A percentile compares a stretch with the other conserved stretches of the same genome.
phyloP scores from a whole-genome alignment of 116 monocot genomes.

The Cymodocea nodosa region DNA sequence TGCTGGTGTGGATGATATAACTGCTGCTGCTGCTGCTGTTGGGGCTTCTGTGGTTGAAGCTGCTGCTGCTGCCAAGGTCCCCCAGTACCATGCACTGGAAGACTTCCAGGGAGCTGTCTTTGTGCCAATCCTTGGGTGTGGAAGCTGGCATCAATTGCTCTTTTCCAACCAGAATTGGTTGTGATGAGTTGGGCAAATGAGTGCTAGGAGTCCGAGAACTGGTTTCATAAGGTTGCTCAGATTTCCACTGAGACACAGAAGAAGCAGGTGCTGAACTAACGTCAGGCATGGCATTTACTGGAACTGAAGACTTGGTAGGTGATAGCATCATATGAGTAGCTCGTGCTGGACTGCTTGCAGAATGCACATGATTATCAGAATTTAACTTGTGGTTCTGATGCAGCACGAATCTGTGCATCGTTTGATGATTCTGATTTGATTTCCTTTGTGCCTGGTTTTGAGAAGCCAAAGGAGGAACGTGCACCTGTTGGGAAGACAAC shows the following conservation, averaged over 20 bases:
- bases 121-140: conserved; percentile 29
- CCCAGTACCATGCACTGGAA: conserved; percentile 33
- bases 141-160: conserved; percentile 29
- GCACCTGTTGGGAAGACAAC: conserved; percentile 32
- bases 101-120: conserved; percentile 36
- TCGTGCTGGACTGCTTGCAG: conserved; percentile 22
- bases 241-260: conserved; percentile 41
- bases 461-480: conserved; percentile 21
- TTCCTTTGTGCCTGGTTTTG: conserved; percentile 38
- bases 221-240: conserved; percentile 36
- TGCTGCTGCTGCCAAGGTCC: conserved; percentile 63
- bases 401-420: conserved; percentile 41
- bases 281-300: conserved; percentile 10
- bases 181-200: conserved; percentile 24
- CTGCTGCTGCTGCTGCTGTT: conserved; percentile 14
- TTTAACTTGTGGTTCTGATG: conserved; percentile 42
- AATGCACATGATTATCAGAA: conserved; percentile 31
- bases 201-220: conserved; percentile 8
- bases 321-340: conserved; percentile 24
- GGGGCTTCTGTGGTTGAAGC: conserved; percentile 6
- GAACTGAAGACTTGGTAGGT: conserved; percentile 26
- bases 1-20: conserved; percentile 11
- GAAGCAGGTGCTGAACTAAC: conserved; percentile 15
- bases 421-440: conserved; percentile 36
- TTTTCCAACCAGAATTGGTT: conserved; percentile 28